A percentile compares a stretch with the other conserved stretches of the same genome.
These are phyloP conservation scores for Ceratocystis diversiconidia DNA, from an alignment of 2,329 filamentous ascomycete species.

Conservation along the genomic window DNA sequence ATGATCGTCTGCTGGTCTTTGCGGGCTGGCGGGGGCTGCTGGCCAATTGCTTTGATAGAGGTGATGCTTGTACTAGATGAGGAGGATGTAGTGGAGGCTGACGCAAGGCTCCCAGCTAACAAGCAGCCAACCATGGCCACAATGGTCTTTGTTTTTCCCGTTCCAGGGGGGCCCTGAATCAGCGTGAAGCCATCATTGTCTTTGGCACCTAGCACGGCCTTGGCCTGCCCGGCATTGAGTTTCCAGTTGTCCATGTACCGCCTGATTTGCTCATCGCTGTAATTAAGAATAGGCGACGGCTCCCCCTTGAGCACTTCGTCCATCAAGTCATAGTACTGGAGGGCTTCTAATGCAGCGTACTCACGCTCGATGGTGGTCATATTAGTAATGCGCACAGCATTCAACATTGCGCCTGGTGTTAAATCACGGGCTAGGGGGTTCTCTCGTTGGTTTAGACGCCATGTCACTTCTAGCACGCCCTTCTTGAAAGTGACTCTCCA, in stretches of 20 bases:
- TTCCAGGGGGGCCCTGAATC: conserved; percentile 89
- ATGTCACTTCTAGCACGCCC: conserved; percentile 68
- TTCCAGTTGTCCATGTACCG: conserved; percentile 62
- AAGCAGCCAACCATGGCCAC: conserved; percentile 88
- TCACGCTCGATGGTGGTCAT: conserved; percentile 92
- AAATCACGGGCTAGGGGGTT: conserved; percentile 49
- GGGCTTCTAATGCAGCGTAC: conserved; percentile 75
- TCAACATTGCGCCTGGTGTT: conserved; percentile 53
- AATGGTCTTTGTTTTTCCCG: conserved; percentile 97
- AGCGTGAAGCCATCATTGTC: conserved; percentile 96
- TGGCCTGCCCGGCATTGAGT: conserved; percentile 78
- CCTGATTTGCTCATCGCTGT: conserved; percentile 57
- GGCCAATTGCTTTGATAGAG: conserved; percentile 11
- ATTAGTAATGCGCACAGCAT: conserved; percentile 73
- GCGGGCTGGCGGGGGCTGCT: background rate
- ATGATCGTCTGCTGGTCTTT: conserved; percentile 9
- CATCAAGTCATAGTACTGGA: conserved; percentile 93
- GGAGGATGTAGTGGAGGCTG: conserved; percentile 21
- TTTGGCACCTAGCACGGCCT: conserved; percentile 78
- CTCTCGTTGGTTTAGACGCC: conserved; percentile 58
- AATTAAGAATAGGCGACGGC: conserved; percentile 75
- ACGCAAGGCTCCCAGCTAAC: conserved; percentile 42
- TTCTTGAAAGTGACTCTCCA: conserved; percentile 70
- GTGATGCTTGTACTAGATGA: background rate
- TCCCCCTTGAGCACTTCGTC: conserved; percentile 81